A percentile compares a stretch with the other conserved stretches of the same genome.
Conservation (phyloP, 495 filamentous ascomycete species). For the Aspergillus wentii region DNA sequence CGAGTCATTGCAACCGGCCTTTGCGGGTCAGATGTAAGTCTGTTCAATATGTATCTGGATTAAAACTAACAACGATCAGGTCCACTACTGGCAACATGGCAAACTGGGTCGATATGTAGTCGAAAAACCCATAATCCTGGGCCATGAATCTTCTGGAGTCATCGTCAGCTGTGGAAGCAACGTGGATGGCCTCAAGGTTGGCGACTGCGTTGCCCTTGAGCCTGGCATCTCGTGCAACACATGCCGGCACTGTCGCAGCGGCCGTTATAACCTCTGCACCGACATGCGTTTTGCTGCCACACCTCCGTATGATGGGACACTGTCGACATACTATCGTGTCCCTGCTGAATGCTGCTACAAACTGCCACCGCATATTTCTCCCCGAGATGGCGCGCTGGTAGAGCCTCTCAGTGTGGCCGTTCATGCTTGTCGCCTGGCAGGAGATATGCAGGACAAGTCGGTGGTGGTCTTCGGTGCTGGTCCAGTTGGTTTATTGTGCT, state of each 20-base stretch:
- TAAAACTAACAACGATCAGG: slow-evolving; percentile 53
- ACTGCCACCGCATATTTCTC: slow-evolving; percentile 59
- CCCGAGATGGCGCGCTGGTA: slow-evolving; percentile 75
- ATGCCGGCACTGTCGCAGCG: slow-evolving; percentile 61
- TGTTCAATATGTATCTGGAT: slow-evolving; percentile 20
- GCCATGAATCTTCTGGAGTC: slow-evolving; percentile 63
- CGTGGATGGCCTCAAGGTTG: slow-evolving; percentile 46
- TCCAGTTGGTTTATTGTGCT: slow-evolving; percentile 74
- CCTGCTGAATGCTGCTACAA: slow-evolving; percentile 77
- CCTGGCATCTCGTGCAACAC: slow-evolving; percentile 72
- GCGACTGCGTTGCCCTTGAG: slow-evolving; percentile 72
- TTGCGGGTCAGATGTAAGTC: slow-evolving; percentile 19
- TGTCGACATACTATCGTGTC: slow-evolving; percentile 68
- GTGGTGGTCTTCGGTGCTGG: slow-evolving; percentile 80
- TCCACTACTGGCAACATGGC: slow-evolving; percentile 47
- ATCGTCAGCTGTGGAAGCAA: slow-evolving; percentile 54
- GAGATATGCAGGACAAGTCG: slow-evolving; percentile 57
- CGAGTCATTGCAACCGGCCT: slow-evolving; percentile 16
- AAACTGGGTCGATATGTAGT: slow-evolving; percentile 33
- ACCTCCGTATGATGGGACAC: slow-evolving; percentile 66
- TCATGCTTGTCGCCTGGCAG: slow-evolving; percentile 65
- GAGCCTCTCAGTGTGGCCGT: slow-evolving; percentile 78
- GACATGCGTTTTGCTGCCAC: slow-evolving; percentile 77
- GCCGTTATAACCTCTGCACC: slow-evolving; percentile 73
- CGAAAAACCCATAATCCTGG: slow-evolving; percentile 51